These are phyloP conservation scores for Phytophthora pluvialis DNA, from an alignment of 352 stramenopile genomes.

Conservation along the genomic window DNA sequence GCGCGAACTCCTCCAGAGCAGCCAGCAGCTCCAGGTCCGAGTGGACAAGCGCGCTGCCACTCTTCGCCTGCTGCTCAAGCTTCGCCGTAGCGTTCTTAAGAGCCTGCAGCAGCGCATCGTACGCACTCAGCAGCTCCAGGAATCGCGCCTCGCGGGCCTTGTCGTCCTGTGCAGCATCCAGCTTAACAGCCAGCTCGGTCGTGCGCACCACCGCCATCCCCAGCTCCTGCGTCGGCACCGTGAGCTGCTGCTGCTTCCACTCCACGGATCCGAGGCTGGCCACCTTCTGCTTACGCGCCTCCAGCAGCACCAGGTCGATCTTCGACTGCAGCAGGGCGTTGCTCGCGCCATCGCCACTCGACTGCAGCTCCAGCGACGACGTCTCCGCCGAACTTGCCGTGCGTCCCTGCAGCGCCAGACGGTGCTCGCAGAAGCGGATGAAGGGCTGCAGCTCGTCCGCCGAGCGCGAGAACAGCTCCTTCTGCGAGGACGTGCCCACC, in stretches of 20 bases:
- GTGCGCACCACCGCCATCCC: slow-evolving; percentile 70
- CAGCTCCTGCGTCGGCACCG: slow-evolving; percentile 76
- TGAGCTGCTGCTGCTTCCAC: slow-evolving; percentile 83
- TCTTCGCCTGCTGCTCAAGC: slow-evolving; percentile 82
- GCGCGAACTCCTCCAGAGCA: slow-evolving; percentile 75
- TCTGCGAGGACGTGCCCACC: slow-evolving; percentile 81
- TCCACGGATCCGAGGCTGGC: slow-evolving; percentile 76
- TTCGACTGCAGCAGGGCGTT: slow-evolving; percentile 85
- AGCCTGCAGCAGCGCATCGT: slow-evolving; percentile 70
- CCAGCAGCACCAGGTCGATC: slow-evolving; percentile 84
- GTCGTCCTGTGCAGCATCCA: slow-evolving; percentile 59
- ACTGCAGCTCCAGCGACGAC: slow-evolving; percentile 59
- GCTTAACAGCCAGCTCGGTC: slow-evolving; percentile 70
- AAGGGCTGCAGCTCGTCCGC: slow-evolving; percentile 84
- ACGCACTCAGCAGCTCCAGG: slow-evolving; percentile 75
- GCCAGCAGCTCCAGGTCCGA: slow-evolving; percentile 73
- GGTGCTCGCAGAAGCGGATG: slow-evolving; percentile 87
- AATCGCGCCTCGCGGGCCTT: slow-evolving; percentile 78
- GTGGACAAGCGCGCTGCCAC: slow-evolving; percentile 71
- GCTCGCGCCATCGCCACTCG: slow-evolving; percentile 67
- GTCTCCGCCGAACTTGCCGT: slow-evolving; percentile 41
- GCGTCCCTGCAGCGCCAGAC: slow-evolving; percentile 66
- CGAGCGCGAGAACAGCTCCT: slow-evolving; percentile 75
- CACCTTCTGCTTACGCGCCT: slow-evolving; percentile 87
- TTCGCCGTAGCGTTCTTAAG: slow-evolving; percentile 72